Conservation (phyloP, 257 asterid genomes). For the Oldenlandia corymbosa region DNA sequence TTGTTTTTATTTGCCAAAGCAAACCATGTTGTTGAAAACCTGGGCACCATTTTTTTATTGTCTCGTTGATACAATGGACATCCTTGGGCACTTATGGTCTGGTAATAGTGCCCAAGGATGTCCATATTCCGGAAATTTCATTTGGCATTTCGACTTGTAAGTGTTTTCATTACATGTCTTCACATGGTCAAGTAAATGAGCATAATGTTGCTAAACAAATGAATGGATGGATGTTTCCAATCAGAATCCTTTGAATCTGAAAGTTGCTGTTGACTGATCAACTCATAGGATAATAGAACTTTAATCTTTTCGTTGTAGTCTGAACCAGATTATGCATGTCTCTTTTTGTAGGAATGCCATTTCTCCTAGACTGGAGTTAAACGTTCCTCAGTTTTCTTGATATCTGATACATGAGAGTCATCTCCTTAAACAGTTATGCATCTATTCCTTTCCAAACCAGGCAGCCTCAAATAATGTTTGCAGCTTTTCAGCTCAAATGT, state of each 20-base stretch:
- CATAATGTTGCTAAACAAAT: neutral
- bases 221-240: neutral
- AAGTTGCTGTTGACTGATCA: neutral
- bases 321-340: neutral
- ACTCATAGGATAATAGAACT: neutral
- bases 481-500: neutral
- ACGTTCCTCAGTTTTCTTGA: constrained; percentile 4
- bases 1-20: neutral
- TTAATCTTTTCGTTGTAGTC: neutral
- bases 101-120: neutral
- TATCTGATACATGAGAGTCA: constrained; percentile 4
- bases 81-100: too few species aligned
- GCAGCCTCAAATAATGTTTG: neutral
- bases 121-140: neutral
- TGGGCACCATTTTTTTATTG: too few species aligned
- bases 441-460: neutral
- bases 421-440: neutral
- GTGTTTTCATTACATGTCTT: neutral
- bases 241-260: neutral
- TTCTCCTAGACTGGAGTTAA: constrained; percentile 6
- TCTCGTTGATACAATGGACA: too few species aligned
- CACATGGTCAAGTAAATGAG: neutral
- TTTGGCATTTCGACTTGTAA: too few species aligned
- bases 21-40: too few species aligned
- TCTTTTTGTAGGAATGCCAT: neutral